Evolutionary conservation across 257 asterid species (phyloP), one percentile per base, ranked within the genome.

Genomic region (Nyctanthes arbortristis): DNA sequence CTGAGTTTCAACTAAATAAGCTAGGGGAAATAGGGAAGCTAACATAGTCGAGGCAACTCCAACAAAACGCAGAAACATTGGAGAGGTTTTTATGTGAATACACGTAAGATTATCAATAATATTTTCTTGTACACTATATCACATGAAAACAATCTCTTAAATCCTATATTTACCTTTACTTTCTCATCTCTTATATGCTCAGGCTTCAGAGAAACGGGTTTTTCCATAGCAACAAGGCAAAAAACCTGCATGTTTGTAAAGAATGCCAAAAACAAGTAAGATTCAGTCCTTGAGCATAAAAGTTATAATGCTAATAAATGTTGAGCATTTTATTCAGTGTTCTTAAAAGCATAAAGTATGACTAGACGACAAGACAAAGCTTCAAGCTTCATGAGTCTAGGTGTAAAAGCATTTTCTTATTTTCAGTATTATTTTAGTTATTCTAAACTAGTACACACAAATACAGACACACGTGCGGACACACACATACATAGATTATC

Each of bases 181-280:
- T 92, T 92, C 84, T 87, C 98, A 49, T 92, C 98, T 65, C 98
- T 85, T 61, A 92, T 82, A 73, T 92, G 84, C 86, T 92, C 98
- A 25, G 98, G 96, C 70, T 75, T 86, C 62, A 77, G 75, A 66
- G 96, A 92, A 72, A 92, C 66, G 30, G 98, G 98, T 82, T 88
- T 92, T 79, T 92, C 98, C 98, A 92, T 92, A 25, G 96, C 96
- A 67, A 89, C 86, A 67, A 92, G 98, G 79, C 98, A 89, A 76
- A 92, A 82, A 73, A 92, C 96, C 98, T 92, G 84, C 69, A 74
- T 16, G 8, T 18, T 61, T 54, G 56, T 52, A 54, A 43, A 8
- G 24, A 43, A 43, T 16, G 24, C 54, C 4, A 22, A 43, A 16
- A 20, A 43, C 6, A 22, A 43, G 9, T 20, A 22, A 43, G 22